Evolutionary conservation across 192 early-diverging fungal species (phyloP).

Genomic region (Lunasporangiospora selenospora): DNA sequence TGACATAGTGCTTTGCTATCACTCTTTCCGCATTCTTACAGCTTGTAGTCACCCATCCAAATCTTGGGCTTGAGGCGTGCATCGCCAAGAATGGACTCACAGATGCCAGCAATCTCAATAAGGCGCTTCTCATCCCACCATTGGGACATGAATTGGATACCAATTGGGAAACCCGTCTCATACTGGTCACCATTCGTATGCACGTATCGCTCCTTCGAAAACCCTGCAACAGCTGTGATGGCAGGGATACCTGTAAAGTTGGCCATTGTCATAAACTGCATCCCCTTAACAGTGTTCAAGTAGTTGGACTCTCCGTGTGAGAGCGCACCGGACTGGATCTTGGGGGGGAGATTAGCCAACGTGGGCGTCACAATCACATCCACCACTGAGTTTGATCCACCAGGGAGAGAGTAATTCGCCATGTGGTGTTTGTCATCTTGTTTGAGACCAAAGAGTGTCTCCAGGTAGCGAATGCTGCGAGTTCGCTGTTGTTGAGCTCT

Average conservation of each 20-base stretch:
- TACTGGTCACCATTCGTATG: conserved; percentile 21
- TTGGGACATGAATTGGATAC: conserved; percentile 69
- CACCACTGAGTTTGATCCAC: conserved; percentile 32
- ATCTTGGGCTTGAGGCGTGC: conserved; percentile 49
- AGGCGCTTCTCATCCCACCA: conserved; percentile 76
- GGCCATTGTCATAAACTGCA: conserved; percentile 67
- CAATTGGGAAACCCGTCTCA: conserved; percentile 62
- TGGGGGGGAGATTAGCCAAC: conserved; percentile 62
- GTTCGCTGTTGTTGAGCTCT: conserved; percentile 60
- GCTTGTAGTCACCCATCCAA: conserved; percentile 23
- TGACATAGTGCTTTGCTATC: too few relatives aligned
- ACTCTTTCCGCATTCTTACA: too few relatives aligned
- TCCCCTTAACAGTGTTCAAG: conserved; percentile 52
- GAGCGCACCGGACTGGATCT: conserved; percentile 50
- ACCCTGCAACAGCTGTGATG: conserved; percentile 66
- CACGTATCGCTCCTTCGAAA: conserved; percentile 25
- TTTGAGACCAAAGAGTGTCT: conserved; percentile 52
- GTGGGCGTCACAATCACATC: conserved; percentile 72
- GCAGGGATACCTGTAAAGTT: conserved; percentile 74
- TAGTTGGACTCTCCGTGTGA: conserved; percentile 62
- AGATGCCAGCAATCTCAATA: conserved; percentile 62
- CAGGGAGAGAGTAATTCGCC: conserved; percentile 17
- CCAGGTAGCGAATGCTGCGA: conserved; percentile 58
- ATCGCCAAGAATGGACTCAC: conserved; percentile 52
- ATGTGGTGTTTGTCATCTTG: conserved; percentile 12